These are phyloP conservation scores for Biancaea sappan DNA, from an alignment of 306 rosid genomes.

Conservation along the genomic window DNA sequence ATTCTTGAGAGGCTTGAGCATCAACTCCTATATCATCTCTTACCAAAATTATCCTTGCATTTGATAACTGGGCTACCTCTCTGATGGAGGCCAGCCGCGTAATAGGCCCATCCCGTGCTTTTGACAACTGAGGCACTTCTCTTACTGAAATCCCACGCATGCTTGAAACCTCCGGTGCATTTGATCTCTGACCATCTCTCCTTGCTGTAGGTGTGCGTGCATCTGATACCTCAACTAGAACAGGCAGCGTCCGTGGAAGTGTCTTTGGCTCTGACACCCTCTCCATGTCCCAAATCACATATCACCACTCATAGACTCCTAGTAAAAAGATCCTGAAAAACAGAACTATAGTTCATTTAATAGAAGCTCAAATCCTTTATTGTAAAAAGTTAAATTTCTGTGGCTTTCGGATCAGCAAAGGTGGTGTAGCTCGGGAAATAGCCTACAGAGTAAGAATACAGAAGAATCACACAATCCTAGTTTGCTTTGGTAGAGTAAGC, in stretches of 20 bases:
- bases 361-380: background rate
- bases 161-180: slow-evolving; percentile 43
- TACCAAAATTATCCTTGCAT: slow-evolving; percentile 55
- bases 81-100: slow-evolving; percentile 50
- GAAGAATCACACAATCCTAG: slow-evolving; percentile 5
- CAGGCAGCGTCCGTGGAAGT: slow-evolving; percentile 54
- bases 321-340: slow-evolving; percentile 53
- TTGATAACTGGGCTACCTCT: slow-evolving; percentile 62
- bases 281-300: slow-evolving; percentile 60
- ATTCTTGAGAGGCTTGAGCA: slow-evolving; percentile 45
- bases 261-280: slow-evolving; percentile 73
- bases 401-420: slow-evolving; percentile 20
- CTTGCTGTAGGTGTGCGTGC: slow-evolving; percentile 37
- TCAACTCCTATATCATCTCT: slow-evolving; percentile 60
- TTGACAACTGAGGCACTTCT: slow-evolving; percentile 54
- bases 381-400: background rate
- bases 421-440: background rate
- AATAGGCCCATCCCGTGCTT: slow-evolving; percentile 46
- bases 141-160: slow-evolving; percentile 39
- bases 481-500: background rate
- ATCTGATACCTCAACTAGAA: slow-evolving; percentile 50
- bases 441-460: too few relatives aligned
- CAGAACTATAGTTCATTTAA: slow-evolving; percentile 32
- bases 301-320: slow-evolving; percentile 48
- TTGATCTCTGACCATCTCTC: slow-evolving; percentile 40